These are phyloP conservation scores for Beauveria rudraprayagi DNA, from an alignment of 2,329 filamentous ascomycete genomes.

Conservation along the genomic window DNA sequence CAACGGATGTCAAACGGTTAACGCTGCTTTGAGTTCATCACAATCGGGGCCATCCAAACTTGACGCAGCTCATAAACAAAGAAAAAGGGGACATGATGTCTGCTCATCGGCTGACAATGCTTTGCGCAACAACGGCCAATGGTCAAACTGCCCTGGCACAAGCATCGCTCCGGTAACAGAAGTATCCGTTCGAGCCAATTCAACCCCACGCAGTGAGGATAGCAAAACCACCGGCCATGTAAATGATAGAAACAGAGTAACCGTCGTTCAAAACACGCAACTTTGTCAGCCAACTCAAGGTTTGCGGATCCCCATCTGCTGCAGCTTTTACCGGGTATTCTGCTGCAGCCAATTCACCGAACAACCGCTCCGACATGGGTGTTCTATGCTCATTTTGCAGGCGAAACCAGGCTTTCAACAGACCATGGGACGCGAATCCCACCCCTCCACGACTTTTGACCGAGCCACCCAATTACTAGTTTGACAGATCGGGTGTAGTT, in stretches of 20 bases:
- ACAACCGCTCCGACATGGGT: background rate
- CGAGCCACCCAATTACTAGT: background rate
- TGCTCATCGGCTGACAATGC: background rate
- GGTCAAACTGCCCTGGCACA: background rate
- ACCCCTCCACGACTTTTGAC: slow-evolving; percentile 1
- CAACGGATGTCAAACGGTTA: slow-evolving; percentile 6
- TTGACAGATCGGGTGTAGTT: background rate
- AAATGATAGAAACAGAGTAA: slow-evolving; percentile 11
- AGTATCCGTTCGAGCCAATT: background rate
- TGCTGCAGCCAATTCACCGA: background rate
- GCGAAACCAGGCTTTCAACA: background rate
- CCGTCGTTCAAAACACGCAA: slow-evolving; percentile 8
- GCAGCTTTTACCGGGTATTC: background rate
- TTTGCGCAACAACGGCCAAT: background rate
- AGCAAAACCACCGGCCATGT: background rate
- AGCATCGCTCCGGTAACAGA: background rate
- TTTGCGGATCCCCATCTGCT: background rate
- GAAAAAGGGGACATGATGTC: slow-evolving; percentile 14
- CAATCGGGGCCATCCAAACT: slow-evolving; percentile 12
- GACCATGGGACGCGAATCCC: background rate
- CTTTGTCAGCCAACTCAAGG: slow-evolving; percentile 2
- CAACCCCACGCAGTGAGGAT: background rate
- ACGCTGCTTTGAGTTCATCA: slow-evolving; percentile 9
- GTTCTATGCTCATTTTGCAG: background rate
- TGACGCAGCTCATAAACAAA: slow-evolving; percentile 15